phyloP scores from a whole-genome alignment of 257 asterid species.

The Plantago ovata region DNA sequence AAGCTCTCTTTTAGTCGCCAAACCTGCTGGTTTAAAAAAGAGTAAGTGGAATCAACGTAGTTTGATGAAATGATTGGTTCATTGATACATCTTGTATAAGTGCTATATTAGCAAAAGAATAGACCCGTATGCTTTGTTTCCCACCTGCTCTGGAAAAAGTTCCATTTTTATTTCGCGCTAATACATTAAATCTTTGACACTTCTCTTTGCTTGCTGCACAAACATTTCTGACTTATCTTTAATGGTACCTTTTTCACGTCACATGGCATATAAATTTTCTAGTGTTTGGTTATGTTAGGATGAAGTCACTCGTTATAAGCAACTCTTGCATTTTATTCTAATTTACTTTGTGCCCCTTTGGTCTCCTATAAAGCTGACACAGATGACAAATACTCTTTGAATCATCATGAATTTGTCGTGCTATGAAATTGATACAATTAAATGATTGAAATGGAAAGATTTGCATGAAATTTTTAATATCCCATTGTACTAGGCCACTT shows the following conservation, averaged over 20 bases:
- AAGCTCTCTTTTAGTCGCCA: conserved; percentile 82
- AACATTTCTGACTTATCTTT: background rate
- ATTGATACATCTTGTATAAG: background rate
- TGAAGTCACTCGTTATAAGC: background rate
- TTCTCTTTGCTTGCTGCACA: background rate
- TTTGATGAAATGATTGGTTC: too few species aligned
- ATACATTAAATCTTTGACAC: background rate
- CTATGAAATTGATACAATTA: too few species aligned
- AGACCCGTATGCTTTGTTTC: background rate
- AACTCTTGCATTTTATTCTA: background rate
- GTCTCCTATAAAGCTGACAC: background rate
- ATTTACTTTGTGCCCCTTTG: background rate
- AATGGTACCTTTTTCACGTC: background rate
- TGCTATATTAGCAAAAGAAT: background rate
- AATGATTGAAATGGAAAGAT: too few species aligned
- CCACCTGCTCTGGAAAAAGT: background rate
- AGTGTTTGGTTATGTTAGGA: background rate
- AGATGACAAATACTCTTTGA: too few species aligned
- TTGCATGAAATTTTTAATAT: too few species aligned
- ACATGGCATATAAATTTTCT: background rate
- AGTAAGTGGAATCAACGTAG: conserved; percentile 49
- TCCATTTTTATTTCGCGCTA: background rate
- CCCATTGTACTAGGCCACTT: too few species aligned
- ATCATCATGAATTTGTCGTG: too few species aligned
- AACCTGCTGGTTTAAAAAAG: conserved; percentile 91